Evolutionary conservation across 2,329 filamentous ascomycete genomes (phyloP), one percentile per base, ranked within the genome.

Genomic region (Delphinella strobiligena): DNA sequence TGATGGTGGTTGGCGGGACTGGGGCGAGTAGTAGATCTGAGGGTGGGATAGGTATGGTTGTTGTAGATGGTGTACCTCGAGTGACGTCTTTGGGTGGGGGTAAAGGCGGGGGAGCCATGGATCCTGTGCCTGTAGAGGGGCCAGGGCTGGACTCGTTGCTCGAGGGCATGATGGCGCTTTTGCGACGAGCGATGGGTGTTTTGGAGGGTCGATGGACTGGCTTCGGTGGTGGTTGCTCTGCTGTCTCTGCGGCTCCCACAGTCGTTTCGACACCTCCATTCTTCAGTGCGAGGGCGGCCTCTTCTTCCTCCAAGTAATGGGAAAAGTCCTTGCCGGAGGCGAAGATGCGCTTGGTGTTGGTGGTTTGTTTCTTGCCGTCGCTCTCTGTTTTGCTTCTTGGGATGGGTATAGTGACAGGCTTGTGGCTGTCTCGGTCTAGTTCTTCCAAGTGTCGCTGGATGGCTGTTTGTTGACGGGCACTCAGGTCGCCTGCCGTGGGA

Each of bases 251-350:
- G 12, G 44, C 42, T 11, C 39, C 42, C 4, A 46, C 38, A 11
- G 44, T 34, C 4, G 45, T 43, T 17, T 54, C 53, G 4, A 40
- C 37, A 3, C 55, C 54, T 10, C 48, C 50, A 36, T 54, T 50
- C 18, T 54, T 58, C 34, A 53, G 38, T 14, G 66, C 50, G 42
- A 61, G 50, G 50, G 76, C 64, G 7, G 83, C 83, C 49, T 82
- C 71, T 57, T 81, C 85, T 57, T 91, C 84, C 49, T 84, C 81
- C 34, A 89, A 70, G 57, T 89, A 80, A 61, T 91, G 87, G 46
- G 77, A 75, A 58, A 89, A 89, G 3, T 82, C 86, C 64, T 89
- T 86, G 54, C 86, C 81, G 18, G 80, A 85, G 48, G 80, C 76
- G 41, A 91, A 66, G 46, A 91, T 86, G 61, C 80, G 80, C 50